Evolutionary conservation across 345 rosid species (phyloP).

Genomic region (Combretum micranthum): DNA sequence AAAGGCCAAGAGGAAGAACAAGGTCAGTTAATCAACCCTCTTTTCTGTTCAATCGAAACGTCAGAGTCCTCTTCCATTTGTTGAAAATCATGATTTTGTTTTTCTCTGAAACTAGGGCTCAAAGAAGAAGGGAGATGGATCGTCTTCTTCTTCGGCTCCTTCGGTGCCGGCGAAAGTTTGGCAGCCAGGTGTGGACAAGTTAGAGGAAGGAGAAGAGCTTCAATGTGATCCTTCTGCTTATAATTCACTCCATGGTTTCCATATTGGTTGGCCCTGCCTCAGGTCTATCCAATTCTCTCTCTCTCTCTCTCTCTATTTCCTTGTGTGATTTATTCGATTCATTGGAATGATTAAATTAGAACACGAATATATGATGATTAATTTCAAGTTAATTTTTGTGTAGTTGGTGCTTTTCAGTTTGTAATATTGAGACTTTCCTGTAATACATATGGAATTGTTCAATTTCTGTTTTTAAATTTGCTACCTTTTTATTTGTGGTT

Average conservation of each 20-base stretch:
- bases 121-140: slow-evolving; percentile 46
- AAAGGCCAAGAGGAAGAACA: slow-evolving; percentile 73
- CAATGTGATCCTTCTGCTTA: slow-evolving; percentile 91
- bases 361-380: too few relatives aligned
- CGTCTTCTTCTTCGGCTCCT: slow-evolving; percentile 51
- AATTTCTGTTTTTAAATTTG: too few relatives aligned
- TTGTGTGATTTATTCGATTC: too few relatives aligned
- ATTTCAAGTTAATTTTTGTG: too few relatives aligned
- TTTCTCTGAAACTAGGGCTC: slow-evolving; percentile 23
- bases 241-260: slow-evolving; percentile 85
- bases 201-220: slow-evolving; percentile 95
- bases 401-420: too few relatives aligned
- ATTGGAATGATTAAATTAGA: too few relatives aligned
- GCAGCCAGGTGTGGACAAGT: slow-evolving; percentile 96
- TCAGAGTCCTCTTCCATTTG: too few relatives aligned
- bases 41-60: background rate
- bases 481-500: too few relatives aligned
- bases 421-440: too few relatives aligned
- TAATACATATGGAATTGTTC: too few relatives aligned
- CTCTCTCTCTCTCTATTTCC: background rate
- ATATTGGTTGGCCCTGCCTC: slow-evolving; percentile 92
- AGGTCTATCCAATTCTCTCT: slow-evolving; percentile 32
- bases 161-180: slow-evolving; percentile 70
- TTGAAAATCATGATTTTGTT: background rate
- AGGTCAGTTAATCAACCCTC: slow-evolving; percentile 28